A percentile compares a stretch with the other conserved stretches of the same genome.
These are phyloP conservation scores for Neurospora pannonica DNA, from an alignment of 495 filamentous ascomycete genomes.

Conservation along the genomic window DNA sequence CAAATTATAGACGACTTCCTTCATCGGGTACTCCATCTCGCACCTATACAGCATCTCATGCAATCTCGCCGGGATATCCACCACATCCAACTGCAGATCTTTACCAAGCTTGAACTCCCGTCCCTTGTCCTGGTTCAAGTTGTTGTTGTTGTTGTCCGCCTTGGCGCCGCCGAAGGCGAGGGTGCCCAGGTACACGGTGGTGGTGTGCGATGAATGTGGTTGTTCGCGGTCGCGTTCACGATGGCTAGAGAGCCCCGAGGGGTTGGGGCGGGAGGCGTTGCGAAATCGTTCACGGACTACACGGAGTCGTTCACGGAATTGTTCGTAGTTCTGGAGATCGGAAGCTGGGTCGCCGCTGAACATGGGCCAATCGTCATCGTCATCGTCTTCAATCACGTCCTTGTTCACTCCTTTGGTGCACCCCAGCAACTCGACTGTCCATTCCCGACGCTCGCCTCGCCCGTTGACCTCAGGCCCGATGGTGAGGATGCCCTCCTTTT, in stretches of 20 bases:
- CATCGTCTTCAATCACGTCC: not conserved
- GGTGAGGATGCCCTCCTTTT: conserved; percentile 15
- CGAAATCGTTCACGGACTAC: not conserved
- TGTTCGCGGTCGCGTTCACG: not conserved
- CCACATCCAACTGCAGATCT: conserved; percentile 25
- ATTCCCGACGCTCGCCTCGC: conserved; percentile 5
- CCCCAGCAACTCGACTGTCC: conserved; percentile 14
- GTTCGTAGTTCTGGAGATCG: not conserved
- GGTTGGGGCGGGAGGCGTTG: not conserved
- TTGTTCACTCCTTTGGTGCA: conserved; percentile 2
- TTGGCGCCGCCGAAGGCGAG: not conserved
- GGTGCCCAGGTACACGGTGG: conserved; percentile 4
- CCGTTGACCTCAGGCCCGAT: conserved; percentile 16
- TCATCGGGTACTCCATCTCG: conserved; percentile 34
- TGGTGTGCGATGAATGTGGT: not conserved
- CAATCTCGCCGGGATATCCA: conserved; percentile 18
- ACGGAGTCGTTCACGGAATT: not conserved
- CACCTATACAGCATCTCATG: conserved; percentile 27
- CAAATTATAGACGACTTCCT: conserved; percentile 31
- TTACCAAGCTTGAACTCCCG: conserved; percentile 21
- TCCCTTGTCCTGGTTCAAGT: not conserved
- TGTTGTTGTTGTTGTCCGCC: not conserved
- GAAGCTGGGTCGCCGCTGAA: not conserved
- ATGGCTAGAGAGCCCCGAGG: not conserved
- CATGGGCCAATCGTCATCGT: not conserved